These are phyloP conservation scores for Scopulariopsis brevicaulis DNA, from an alignment of 2,329 filamentous ascomycete genomes.

Conservation along the genomic window DNA sequence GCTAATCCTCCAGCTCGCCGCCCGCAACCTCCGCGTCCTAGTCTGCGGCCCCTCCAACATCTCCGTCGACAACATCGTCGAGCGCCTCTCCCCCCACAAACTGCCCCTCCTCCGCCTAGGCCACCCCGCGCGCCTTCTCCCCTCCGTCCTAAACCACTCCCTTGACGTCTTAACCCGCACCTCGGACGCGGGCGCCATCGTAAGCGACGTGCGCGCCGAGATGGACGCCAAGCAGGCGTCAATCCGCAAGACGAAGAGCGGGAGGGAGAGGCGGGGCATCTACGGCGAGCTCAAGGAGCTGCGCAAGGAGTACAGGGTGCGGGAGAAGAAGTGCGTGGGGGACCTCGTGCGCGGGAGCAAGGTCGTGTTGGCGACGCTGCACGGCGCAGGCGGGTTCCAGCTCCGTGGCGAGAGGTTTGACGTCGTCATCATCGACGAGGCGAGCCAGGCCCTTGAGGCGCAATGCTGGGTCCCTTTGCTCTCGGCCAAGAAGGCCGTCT, in stretches of 20 bases:
- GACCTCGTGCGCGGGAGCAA: slow-evolving; percentile 66
- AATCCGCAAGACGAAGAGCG: slow-evolving; percentile 76
- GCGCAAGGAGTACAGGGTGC: slow-evolving; percentile 75
- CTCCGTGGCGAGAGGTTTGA: slow-evolving; percentile 74
- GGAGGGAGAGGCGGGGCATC: slow-evolving; percentile 67
- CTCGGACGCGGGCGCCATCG: slow-evolving; percentile 79
- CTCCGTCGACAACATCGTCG: slow-evolving; percentile 95
- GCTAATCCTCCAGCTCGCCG: slow-evolving; percentile 81
- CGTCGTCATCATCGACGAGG: slow-evolving; percentile 91
- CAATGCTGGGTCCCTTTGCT: slow-evolving; percentile 94
- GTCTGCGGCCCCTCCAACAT: slow-evolving; percentile 98
- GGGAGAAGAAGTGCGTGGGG: slow-evolving; percentile 72
- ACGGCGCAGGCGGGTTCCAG: slow-evolving; percentile 82
- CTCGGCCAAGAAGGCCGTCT: slow-evolving; percentile 69
- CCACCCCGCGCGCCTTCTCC: slow-evolving; percentile 82
- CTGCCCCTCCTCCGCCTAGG: slow-evolving; percentile 82
- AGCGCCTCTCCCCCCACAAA: slow-evolving; percentile 75
- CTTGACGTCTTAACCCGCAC: slow-evolving; percentile 85
- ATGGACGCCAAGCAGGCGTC: slow-evolving; percentile 88
- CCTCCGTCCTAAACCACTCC: slow-evolving; percentile 79
- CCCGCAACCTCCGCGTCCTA: slow-evolving; percentile 60
- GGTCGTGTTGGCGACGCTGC: slow-evolving; percentile 84
- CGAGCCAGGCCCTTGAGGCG: slow-evolving; percentile 87
- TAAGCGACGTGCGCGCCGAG: slow-evolving; percentile 80
- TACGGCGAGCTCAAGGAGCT: slow-evolving; percentile 79